phyloP scores from a whole-genome alignment of 225 moss, liverwort and hornwort genomes.

The Marchantia paleacea region DNA sequence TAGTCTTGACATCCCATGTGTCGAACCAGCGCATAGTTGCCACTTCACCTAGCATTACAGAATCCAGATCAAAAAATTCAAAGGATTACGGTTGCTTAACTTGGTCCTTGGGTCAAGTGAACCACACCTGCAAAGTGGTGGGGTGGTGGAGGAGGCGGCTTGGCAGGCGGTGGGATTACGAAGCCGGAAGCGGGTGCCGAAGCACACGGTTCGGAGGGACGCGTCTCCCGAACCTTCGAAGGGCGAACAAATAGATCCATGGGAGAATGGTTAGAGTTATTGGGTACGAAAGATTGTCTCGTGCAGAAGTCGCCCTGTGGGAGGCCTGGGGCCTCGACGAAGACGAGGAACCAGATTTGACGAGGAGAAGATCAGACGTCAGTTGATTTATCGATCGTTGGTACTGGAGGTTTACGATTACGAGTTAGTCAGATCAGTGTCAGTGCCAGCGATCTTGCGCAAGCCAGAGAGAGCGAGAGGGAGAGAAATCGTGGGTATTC shows the following conservation, averaged over 20 bases:
- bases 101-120: too few species aligned
- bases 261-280: background rate
- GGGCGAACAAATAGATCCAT: background rate
- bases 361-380: background rate
- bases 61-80: too few species aligned
- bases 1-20: too few species aligned
- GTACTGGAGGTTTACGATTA: background rate
- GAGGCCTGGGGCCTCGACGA: conserved; percentile 14
- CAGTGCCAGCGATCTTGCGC: conserved; percentile 1
- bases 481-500: background rate
- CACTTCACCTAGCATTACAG: too few species aligned
- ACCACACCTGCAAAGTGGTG: too few species aligned
- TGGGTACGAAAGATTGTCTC: background rate
- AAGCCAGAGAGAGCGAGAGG: background rate
- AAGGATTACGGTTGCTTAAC: too few species aligned
- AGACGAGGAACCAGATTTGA: background rate
- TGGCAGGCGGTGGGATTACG: too few species aligned
- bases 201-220: background rate
- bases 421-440: background rate
- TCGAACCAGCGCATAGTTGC: too few species aligned
- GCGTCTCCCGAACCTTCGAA: conserved; percentile 2
- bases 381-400: background rate
- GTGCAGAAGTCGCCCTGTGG: background rate
- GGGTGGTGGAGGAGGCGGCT: too few species aligned
- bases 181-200: background rate